Conservation (phyloP, 116 monocot species). For the Phalaenopsis hybrid region DNA sequence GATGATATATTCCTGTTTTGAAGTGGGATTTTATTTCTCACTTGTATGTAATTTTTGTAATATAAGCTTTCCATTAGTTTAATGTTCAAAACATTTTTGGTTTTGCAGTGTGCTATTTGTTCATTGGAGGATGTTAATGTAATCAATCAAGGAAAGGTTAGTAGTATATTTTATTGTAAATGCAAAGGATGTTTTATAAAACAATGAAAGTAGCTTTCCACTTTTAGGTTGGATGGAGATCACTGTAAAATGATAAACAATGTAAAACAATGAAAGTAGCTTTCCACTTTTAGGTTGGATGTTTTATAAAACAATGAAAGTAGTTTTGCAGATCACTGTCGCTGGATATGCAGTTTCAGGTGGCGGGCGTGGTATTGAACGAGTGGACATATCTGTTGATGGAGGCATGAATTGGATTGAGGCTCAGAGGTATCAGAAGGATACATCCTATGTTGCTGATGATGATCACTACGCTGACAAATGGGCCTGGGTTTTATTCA, state of each 20-base stretch:
- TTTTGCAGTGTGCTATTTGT: conserved; percentile 77
- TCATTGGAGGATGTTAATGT: conserved; percentile 66
- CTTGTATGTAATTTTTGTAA: neutral
- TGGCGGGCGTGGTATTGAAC: conserved; percentile 94
- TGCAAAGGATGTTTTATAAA: neutral
- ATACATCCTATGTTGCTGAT: conserved; percentile 47
- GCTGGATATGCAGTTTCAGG: conserved; percentile 85
- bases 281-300: neutral
- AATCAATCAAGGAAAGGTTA: conserved; percentile 47
- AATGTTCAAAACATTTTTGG: conserved; percentile 4
- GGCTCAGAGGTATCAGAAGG: conserved; percentile 64
- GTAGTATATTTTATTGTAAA: conserved; percentile 8
- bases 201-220: neutral
- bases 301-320: no score
- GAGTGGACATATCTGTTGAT: conserved; percentile 89
- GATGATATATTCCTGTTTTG: neutral
- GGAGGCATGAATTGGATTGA: conserved; percentile 93
- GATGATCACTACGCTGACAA: conserved; percentile 58
- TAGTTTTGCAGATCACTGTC: conserved; percentile 63
- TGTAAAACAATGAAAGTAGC: neutral
- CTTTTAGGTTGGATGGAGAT: neutral
- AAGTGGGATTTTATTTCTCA: neutral
- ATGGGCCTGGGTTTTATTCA: conserved; percentile 96
- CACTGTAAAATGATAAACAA: no score
- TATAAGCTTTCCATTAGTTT: neutral